These are phyloP conservation scores for Cryptococcus deneoformans DNA, from an alignment of 1,284 basidiomycete genomes.

Conservation along the genomic window DNA sequence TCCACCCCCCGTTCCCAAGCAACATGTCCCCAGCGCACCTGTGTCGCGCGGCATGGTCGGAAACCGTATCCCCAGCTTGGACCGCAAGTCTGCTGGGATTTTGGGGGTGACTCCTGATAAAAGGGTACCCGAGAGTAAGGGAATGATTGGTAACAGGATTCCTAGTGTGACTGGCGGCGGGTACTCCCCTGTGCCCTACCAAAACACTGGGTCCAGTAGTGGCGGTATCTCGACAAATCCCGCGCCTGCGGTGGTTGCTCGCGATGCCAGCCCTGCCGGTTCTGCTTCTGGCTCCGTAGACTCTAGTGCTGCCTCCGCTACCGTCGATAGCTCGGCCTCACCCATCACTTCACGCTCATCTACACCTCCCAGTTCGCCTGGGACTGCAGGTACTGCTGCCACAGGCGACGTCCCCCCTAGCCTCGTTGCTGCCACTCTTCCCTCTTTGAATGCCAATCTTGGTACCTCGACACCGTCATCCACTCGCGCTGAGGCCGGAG, in stretches of 20 bases:
- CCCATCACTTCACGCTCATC: conserved; percentile 31
- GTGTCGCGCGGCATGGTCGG: conserved; percentile 37
- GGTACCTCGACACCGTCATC: conserved; percentile 43
- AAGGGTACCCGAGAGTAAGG: conserved; percentile 36
- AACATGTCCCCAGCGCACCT: conserved; percentile 29
- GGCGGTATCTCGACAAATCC: conserved; percentile 1
- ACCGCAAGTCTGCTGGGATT: conserved; percentile 41
- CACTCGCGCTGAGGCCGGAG: conserved; percentile 43
- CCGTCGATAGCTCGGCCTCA: conserved; percentile 23
- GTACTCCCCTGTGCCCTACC: conserved; percentile 3
- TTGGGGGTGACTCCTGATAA: conserved; percentile 14
- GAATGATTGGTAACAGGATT: conserved; percentile 44
- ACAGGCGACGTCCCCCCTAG: conserved; percentile 13
- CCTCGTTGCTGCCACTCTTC: conserved; percentile 31
- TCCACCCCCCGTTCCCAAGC: conserved; percentile 36
- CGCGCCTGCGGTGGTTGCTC: conserved; percentile 7
- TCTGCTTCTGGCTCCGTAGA: conserved; percentile 23
- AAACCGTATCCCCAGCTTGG: conserved; percentile 42
- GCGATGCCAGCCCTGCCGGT: conserved; percentile 20
- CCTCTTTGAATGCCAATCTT: conserved; percentile 18
- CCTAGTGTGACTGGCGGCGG: conserved; percentile 16
- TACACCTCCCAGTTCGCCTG: conserved; percentile 25
- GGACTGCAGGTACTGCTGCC: conserved; percentile 2
- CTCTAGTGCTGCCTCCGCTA: conserved; percentile 21
- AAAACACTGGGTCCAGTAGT: conserved; percentile 8